phyloP scores from a whole-genome alignment of 768 basidiomycete genomes.

The Phanerochaete sordida region DNA sequence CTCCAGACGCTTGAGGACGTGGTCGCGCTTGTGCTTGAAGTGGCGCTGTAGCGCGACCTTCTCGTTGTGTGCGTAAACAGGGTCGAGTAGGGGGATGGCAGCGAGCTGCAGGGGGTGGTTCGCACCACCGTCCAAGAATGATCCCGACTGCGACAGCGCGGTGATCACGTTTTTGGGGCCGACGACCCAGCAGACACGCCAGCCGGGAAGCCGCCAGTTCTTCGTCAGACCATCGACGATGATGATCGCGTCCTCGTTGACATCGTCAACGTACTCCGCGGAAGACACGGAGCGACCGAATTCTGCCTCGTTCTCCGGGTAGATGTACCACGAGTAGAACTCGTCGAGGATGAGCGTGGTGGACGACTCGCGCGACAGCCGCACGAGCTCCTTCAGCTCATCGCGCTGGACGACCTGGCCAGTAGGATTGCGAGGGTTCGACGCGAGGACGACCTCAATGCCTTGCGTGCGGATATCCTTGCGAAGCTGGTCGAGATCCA shows the following conservation, averaged over 20 bases:
- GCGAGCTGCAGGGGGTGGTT: slow-evolving; percentile 92
- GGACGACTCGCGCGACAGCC: slow-evolving; percentile 59
- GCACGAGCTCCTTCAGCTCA: slow-evolving; percentile 78
- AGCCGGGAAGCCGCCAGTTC: slow-evolving; percentile 95
- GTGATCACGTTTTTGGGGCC: slow-evolving; percentile 87
- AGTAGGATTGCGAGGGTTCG: slow-evolving; percentile 96
- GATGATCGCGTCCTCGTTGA: slow-evolving; percentile 78
- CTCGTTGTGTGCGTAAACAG: slow-evolving; percentile 61
- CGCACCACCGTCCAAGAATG: slow-evolving; percentile 93
- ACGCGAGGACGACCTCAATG: slow-evolving; percentile 79
- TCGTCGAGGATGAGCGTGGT: slow-evolving; percentile 86
- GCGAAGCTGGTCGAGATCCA: slow-evolving; percentile 80
- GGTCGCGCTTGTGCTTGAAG: slow-evolving; percentile 89
- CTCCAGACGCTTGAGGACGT: slow-evolving; percentile 79
- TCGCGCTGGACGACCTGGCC: slow-evolving; percentile 85
- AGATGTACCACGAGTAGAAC: slow-evolving; percentile 97
- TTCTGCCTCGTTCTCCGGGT: slow-evolving; percentile 73
- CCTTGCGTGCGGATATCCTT: slow-evolving; percentile 83
- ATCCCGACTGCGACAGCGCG: slow-evolving; percentile 89
- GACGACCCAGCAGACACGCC: slow-evolving; percentile 92
- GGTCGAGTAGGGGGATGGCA: slow-evolving; percentile 80
- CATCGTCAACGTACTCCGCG: slow-evolving; percentile 82
- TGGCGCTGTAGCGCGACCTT: slow-evolving; percentile 86
- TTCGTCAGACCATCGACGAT: slow-evolving; percentile 94
- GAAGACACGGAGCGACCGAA: slow-evolving; percentile 78